A percentile compares a stretch with the other conserved stretches of the same genome.
Conservation (phyloP, 1,284 basidiomycete species). For the Termitomyces sp. region DNA sequence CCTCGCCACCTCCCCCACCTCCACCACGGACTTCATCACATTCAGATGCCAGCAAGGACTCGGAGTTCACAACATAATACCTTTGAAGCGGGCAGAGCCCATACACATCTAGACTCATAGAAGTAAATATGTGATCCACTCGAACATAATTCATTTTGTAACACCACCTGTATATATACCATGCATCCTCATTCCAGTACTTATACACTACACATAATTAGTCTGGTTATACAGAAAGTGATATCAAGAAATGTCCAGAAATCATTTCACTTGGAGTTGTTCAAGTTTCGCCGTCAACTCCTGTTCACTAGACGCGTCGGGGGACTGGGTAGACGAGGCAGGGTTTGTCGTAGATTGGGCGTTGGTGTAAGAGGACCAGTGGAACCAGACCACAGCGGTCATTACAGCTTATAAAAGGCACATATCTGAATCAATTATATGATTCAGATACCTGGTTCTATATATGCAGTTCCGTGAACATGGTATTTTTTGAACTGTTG, state of each 20-base stretch:
- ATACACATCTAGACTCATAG: slow-evolving; percentile 5
- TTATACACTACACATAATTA: slow-evolving; percentile 16
- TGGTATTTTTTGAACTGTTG: no score
- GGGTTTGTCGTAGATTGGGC: no score
- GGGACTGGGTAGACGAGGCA: no score
- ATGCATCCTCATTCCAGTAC: slow-evolving; percentile 14
- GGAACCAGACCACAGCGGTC: no score
- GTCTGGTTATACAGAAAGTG: slow-evolving; percentile 7
- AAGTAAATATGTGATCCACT: slow-evolving; percentile 13
- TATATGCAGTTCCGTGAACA: no score
- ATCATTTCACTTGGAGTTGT: slow-evolving; percentile 22
- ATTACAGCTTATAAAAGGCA: no score
- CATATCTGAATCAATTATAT: no score
- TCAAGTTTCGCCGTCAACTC: slow-evolving; percentile 28
- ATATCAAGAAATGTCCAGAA: slow-evolving; percentile 1
- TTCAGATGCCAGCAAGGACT: slow-evolving; percentile 23
- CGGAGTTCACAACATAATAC: slow-evolving; percentile 24
- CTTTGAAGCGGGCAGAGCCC: slow-evolving; percentile 1
- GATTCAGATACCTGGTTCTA: no score
- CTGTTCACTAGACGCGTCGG: slow-evolving; percentile 18
- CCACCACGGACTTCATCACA: slow-evolving; percentile 19
- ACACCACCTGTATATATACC: slow-evolving; percentile 26
- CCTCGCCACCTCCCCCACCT: slow-evolving; percentile 19
- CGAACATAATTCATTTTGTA: slow-evolving; percentile 20
- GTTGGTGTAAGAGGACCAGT: no score